phyloP scores from a whole-genome alignment of 2,329 filamentous ascomycete genomes.

The Elsinoe fawcettii region DNA sequence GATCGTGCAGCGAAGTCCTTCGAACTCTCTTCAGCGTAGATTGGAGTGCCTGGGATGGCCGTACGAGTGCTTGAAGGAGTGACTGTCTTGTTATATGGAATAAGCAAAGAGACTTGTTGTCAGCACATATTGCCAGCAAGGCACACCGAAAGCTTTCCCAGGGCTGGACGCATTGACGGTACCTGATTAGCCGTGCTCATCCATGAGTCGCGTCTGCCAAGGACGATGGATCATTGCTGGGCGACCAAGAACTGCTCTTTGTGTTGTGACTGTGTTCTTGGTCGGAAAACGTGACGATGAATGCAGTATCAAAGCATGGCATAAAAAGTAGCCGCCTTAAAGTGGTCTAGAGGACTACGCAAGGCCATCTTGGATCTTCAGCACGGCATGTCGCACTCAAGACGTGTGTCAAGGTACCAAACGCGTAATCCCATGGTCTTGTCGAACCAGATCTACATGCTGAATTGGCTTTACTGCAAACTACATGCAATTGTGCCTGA shows the following conservation, averaged over 20 bases:
- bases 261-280: not conserved
- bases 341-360: not conserved
- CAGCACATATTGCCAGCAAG: constrained; percentile 7
- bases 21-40: not conserved
- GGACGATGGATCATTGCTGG: not conserved
- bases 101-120: not conserved
- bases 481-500: not conserved
- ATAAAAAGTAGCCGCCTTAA: not conserved
- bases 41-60: not conserved
- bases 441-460: not conserved
- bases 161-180: not conserved
- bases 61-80: not conserved
- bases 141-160: not conserved
- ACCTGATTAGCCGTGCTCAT: constrained; percentile 2
- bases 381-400: not conserved
- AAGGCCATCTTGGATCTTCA: not conserved
- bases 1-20: not conserved
- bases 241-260: not conserved
- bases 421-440: constrained; percentile 3
- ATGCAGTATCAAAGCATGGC: not conserved
- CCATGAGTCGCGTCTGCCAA: constrained; percentile 12
- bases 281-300: constrained; percentile 1
- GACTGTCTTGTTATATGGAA: not conserved
- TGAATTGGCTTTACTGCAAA: not conserved
- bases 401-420: not conserved